Evolutionary conservation across 2,329 filamentous ascomycete species (phyloP).

Genomic region (Epichloe sp.): DNA sequence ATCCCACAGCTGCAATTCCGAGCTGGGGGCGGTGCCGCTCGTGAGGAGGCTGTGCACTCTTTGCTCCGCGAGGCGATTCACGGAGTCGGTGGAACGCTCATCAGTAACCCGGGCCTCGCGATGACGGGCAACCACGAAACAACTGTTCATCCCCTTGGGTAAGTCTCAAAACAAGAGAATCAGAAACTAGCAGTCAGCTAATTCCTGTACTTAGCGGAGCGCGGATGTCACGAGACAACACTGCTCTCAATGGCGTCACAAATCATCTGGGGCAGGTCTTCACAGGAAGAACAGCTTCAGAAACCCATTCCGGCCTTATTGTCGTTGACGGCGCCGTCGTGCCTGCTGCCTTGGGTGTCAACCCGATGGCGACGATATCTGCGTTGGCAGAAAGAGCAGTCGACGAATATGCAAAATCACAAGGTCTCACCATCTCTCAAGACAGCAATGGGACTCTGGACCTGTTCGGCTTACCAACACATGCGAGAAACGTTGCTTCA

Average conservation of each 20-base stretch:
- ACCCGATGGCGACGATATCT: slow-evolving; percentile 56
- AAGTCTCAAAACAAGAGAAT: slow-evolving; percentile 10
- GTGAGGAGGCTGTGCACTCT: slow-evolving; percentile 38
- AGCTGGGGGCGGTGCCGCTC: slow-evolving; percentile 44
- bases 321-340: slow-evolving; percentile 50
- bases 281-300: slow-evolving; percentile 30
- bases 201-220: slow-evolving; percentile 35
- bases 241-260: slow-evolving; percentile 41
- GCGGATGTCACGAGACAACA: slow-evolving; percentile 46
- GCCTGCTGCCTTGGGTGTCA: slow-evolving; percentile 49
- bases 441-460: slow-evolving; percentile 36
- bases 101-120: slow-evolving; percentile 45
- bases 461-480: slow-evolving; percentile 38
- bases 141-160: slow-evolving; percentile 51
- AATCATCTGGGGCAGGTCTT: slow-evolving; percentile 51
- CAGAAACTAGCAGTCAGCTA: neutral
- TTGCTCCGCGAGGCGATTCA: slow-evolving; percentile 41
- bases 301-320: slow-evolving; percentile 43
- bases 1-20: slow-evolving; percentile 46
- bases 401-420: slow-evolving; percentile 31
- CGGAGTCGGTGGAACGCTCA: slow-evolving; percentile 45
- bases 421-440: slow-evolving; percentile 30
- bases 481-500: slow-evolving; percentile 7
- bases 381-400: slow-evolving; percentile 54
- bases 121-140: slow-evolving; percentile 42